Evolutionary conservation across 805 yeast genomes (phyloP).

Genomic region (Kluyveromyces nonfermentans): DNA sequence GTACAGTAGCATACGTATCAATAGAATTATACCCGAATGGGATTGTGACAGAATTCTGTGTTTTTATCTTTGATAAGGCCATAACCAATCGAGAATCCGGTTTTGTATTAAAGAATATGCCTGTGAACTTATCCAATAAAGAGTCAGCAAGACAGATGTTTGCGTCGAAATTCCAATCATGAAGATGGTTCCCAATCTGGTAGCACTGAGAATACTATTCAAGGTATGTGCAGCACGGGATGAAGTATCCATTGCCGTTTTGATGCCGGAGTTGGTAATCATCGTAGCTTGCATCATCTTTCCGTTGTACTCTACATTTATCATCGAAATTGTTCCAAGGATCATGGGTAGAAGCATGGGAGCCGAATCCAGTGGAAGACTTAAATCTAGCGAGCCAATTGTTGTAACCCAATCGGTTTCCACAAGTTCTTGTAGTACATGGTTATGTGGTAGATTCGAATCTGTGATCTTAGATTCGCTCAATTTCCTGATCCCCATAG

Average conservation of each 20-base stretch:
- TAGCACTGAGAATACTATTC: constrained; percentile 50
- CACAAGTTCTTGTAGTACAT: constrained; percentile 28
- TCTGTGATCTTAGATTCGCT: constrained; percentile 45
- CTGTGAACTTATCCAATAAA: constrained; percentile 91
- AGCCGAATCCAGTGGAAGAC: constrained; percentile 48
- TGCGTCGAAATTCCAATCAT: constrained; percentile 79
- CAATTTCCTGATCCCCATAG: constrained; percentile 62
- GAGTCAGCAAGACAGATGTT: constrained; percentile 70
- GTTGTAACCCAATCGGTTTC: neutral
- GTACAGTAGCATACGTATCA: neutral
- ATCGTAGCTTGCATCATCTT: constrained; percentile 41
- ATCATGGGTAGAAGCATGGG: constrained; percentile 68
- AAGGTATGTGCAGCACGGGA: constrained; percentile 22
- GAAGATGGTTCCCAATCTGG: constrained; percentile 67
- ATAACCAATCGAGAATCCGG: constrained; percentile 49
- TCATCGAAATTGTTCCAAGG: constrained; percentile 60
- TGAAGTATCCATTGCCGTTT: constrained; percentile 12
- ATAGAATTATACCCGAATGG: neutral
- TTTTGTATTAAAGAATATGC: constrained; percentile 70
- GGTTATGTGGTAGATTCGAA: constrained; percentile 38
- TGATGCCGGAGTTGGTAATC: constrained; percentile 15
- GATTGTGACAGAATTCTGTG: neutral
- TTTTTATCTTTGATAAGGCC: constrained; percentile 37
- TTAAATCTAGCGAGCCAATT: constrained; percentile 39
- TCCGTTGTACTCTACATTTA: constrained; percentile 77